Percentiles rank a stretch among this genome's conserved stretches.
Evolutionary conservation across 495 filamentous ascomycete genomes (phyloP).

Genomic region (Cladorrhinum samala): DNA sequence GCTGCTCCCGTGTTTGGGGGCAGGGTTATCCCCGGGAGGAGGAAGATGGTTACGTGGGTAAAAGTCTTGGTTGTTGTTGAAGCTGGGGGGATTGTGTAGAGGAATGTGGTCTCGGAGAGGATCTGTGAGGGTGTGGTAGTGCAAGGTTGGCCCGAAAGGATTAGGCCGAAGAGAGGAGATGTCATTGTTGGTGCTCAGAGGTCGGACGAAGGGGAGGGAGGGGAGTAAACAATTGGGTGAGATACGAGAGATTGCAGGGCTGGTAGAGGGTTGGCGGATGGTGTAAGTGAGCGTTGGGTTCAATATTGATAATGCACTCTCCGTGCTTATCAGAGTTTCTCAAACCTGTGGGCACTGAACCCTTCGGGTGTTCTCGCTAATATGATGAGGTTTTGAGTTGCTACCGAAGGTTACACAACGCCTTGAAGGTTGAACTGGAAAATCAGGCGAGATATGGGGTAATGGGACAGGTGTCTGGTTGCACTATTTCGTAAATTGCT

Average conservation of each 20-base stretch:
- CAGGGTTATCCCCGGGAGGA: constrained; percentile 71
- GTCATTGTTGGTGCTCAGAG: constrained; percentile 14
- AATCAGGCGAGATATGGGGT: no score
- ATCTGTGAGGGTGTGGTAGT: constrained; percentile 38
- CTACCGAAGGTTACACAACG: neutral
- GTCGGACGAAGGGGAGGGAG: neutral
- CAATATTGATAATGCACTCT: no score
- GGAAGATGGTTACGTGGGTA: constrained; percentile 80
- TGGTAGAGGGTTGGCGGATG: no score
- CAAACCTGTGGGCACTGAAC: no score
- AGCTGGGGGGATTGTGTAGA: constrained; percentile 38
- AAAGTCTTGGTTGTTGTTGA: constrained; percentile 38
- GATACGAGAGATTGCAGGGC: no score
- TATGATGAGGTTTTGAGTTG: neutral
- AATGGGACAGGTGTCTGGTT: neutral
- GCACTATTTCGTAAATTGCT: no score
- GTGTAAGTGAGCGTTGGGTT: no score
- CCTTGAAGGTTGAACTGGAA: no score
- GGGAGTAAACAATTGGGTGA: neutral
- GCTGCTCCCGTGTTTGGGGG: constrained; percentile 75
- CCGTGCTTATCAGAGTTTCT: no score
- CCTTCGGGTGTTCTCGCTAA: no score
- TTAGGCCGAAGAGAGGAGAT: constrained; percentile 40
- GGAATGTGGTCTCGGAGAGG: constrained; percentile 33
- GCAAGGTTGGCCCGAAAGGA: constrained; percentile 46